Evolutionary conservation across 129 eudicot species (phyloP).

Genomic region (Tanacetum coccineum): DNA sequence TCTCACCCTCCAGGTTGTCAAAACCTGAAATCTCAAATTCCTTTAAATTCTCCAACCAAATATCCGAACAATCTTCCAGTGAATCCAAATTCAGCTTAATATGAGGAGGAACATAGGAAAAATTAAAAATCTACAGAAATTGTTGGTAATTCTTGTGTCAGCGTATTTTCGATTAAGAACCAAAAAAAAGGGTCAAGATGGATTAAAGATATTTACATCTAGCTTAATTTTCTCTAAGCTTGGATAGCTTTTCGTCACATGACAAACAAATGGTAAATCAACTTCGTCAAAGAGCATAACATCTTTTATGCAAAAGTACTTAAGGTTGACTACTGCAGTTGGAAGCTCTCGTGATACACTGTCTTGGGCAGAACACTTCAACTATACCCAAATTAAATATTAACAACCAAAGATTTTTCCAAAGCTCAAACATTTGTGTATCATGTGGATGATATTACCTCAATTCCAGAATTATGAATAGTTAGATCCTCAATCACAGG

Average conservation of each 20-base stretch:
- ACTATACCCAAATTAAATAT: background rate
- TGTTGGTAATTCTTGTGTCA: background rate
- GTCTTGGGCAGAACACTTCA: background rate
- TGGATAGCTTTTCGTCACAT: too few relatives aligned
- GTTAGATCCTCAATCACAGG: background rate
- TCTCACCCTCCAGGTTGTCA: background rate
- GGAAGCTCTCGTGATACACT: background rate
- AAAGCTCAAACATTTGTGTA: background rate
- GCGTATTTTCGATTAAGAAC: too few relatives aligned
- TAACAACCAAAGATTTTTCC: background rate
- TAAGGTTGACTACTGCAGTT: background rate
- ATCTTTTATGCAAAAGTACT: background rate
- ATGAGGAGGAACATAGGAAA: too few relatives aligned
- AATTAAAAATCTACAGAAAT: too few relatives aligned
- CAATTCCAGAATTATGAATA: background rate
- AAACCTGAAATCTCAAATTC: constrained; percentile 6
- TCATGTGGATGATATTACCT: background rate
- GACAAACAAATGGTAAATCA: too few relatives aligned
- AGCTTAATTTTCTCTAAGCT: background rate
- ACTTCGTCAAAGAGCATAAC: too few relatives aligned
- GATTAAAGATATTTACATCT: too few relatives aligned
- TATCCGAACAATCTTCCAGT: constrained; percentile 11
- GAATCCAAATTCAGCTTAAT: background rate
- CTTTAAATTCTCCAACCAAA: constrained; percentile 10
- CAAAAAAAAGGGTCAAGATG: background rate